Percentiles rank a stretch among this genome's conserved stretches.
Evolutionary conservation across 2,329 filamentous ascomycete genomes (phyloP).

Genomic region (Curvularia lunata): DNA sequence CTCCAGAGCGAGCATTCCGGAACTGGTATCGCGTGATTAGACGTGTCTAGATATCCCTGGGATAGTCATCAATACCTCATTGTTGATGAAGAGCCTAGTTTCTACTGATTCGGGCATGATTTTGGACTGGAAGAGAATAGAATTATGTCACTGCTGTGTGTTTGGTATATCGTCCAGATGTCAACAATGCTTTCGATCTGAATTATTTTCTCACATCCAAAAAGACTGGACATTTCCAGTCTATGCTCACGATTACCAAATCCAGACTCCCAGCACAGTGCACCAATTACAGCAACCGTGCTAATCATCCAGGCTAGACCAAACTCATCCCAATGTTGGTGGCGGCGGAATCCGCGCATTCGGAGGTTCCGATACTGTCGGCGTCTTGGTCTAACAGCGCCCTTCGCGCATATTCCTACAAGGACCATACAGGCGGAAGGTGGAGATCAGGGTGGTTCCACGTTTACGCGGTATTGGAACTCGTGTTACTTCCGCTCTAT

Average conservation of each 20-base stretch:
- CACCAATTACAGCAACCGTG: neutral
- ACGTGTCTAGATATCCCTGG: neutral
- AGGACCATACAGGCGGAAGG: neutral
- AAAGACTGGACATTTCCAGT: neutral
- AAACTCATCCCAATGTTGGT: neutral
- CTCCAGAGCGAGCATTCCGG: neutral
- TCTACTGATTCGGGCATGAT: neutral
- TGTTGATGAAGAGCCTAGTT: conserved; percentile 1
- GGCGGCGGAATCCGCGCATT: neutral
- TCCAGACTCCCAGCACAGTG: neutral
- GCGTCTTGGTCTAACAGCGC: neutral
- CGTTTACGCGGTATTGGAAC: neutral
- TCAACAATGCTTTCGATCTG: neutral
- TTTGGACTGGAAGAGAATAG: neutral
- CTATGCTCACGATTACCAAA: neutral
- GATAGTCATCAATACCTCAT: neutral
- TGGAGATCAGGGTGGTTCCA: neutral
- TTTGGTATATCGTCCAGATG: neutral
- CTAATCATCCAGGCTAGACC: neutral
- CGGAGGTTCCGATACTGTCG: neutral
- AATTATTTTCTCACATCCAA: neutral
- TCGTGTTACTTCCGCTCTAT: neutral
- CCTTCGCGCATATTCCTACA: neutral
- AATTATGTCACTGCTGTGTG: neutral
- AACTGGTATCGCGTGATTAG: conserved; percentile 1